These are phyloP conservation scores for Nannizziopsis barbatae DNA, from an alignment of 2,329 filamentous ascomycete genomes.

Conservation along the genomic window DNA sequence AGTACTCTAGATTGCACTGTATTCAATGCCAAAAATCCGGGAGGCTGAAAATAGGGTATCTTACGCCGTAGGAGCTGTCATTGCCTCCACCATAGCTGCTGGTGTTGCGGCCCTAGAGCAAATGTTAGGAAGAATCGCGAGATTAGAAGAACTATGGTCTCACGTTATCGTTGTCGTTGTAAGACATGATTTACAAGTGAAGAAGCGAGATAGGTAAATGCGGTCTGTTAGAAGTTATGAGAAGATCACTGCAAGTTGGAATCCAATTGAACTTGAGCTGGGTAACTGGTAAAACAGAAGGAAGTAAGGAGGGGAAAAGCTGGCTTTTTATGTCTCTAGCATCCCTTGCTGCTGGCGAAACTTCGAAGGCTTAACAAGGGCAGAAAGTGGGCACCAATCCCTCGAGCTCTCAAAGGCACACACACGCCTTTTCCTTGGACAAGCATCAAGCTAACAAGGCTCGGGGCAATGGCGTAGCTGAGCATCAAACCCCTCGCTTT, in stretches of 20 bases:
- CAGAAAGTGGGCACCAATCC: constrained; percentile 7
- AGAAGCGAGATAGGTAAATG: not conserved
- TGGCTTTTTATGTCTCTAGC: constrained; percentile 3
- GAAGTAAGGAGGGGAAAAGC: not conserved
- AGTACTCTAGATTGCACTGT: not conserved
- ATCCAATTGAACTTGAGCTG: not conserved
- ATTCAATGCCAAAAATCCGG: not conserved
- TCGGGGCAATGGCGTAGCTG: constrained; percentile 5
- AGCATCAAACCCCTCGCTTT: not conserved
- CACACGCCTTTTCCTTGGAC: not conserved
- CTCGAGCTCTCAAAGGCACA: not conserved
- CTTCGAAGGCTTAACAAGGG: not conserved
- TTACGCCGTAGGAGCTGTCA: constrained; percentile 5
- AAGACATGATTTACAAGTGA: constrained; percentile 11
- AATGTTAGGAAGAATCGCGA: not conserved
- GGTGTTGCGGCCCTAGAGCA: constrained; percentile 6
- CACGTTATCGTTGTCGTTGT: constrained; percentile 11
- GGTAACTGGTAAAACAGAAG: not conserved
- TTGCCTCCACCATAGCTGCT: constrained; percentile 1
- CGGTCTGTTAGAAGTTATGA: not conserved
- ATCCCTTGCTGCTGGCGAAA: not conserved
- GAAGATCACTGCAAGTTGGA: not conserved
- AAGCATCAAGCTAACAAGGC: not conserved
- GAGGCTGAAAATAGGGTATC: not conserved
- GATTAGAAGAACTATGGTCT: not conserved